Evolutionary conservation across 306 rosid species (phyloP).

Genomic region (Crotalaria pallida): DNA sequence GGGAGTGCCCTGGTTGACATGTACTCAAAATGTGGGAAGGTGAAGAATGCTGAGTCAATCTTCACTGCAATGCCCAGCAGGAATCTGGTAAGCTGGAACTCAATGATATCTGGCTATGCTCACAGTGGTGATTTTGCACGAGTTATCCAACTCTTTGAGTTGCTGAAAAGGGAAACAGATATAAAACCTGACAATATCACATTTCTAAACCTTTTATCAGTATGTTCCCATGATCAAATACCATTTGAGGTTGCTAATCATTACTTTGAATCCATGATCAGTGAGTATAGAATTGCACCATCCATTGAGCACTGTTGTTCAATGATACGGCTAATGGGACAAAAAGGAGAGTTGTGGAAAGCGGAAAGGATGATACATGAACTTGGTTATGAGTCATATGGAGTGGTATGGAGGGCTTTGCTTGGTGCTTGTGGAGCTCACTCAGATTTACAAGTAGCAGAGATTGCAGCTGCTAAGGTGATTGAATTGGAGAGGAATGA

Average conservation of each 20-base stretch:
- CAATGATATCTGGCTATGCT: conserved; percentile 60
- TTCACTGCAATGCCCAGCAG: conserved; percentile 39
- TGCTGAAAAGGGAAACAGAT: conserved; percentile 36
- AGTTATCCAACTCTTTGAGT: conserved; percentile 42
- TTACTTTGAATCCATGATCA: conserved; percentile 45
- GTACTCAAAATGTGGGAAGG: conserved; percentile 78
- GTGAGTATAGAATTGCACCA: conserved; percentile 46
- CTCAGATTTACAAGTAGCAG: conserved; percentile 41
- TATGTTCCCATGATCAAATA: conserved; percentile 44
- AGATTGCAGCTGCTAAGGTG: conserved; percentile 55
- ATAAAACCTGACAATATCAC: conserved; percentile 57
- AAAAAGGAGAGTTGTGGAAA: conserved; percentile 52
- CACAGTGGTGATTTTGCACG: conserved; percentile 41
- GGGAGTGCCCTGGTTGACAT: conserved; percentile 63
- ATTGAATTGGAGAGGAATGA: conserved; percentile 45
- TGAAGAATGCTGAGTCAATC: conserved; percentile 41
- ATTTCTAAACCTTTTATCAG: conserved; percentile 54
- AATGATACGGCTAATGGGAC: conserved; percentile 62
- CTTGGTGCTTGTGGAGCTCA: conserved; percentile 51
- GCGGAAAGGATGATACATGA: conserved; percentile 45
- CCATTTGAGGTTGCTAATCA: conserved; percentile 34
- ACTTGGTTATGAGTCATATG: conserved; percentile 48
- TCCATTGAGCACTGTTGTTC: conserved; percentile 66
- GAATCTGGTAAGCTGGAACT: conserved; percentile 69
- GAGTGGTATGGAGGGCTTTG: conserved; percentile 63